Evolutionary conservation across 106 monocot species (phyloP).

Genomic region (Alisma plantagoaquatica): DNA sequence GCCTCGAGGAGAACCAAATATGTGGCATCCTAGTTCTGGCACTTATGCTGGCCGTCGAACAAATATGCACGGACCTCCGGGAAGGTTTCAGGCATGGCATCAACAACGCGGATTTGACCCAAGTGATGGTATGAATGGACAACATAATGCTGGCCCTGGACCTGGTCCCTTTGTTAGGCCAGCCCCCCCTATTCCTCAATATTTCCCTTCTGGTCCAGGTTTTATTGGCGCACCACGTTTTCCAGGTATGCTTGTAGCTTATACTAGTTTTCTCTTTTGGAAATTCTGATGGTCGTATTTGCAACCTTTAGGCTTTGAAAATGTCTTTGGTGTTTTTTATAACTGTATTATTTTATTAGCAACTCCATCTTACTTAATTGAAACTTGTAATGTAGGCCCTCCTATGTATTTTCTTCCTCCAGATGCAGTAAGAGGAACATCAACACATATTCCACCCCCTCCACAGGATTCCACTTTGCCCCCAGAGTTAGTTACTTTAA

Average conservation of each 20-base stretch:
- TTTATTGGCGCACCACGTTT: conserved; percentile 56
- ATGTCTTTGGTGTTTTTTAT: too few relatives aligned
- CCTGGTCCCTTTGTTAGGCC: conserved; percentile 38
- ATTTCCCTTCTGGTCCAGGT: conserved; percentile 41
- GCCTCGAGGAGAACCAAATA: conserved; percentile 42
- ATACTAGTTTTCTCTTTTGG: not conserved
- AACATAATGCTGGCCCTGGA: conserved; percentile 43
- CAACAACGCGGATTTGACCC: conserved; percentile 33
- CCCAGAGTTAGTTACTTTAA: conserved; percentile 32
- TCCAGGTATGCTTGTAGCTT: conserved; percentile 37
- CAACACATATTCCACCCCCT: conserved; percentile 34
- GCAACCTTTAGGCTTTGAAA: too few relatives aligned
- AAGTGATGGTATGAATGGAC: conserved; percentile 41
- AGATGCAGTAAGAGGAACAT: conserved; percentile 51
- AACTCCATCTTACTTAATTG: too few relatives aligned
- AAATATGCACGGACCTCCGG: conserved; percentile 26
- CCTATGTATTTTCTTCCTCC: conserved; percentile 43
- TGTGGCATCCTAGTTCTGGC: conserved; percentile 35
- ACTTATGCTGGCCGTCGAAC: conserved; percentile 30
- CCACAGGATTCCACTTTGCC: conserved; percentile 17
- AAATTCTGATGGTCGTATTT: too few relatives aligned
- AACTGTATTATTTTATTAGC: too few relatives aligned
- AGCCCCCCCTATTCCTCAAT: conserved; percentile 38
- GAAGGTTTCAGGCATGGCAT: conserved; percentile 32
- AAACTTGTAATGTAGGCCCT: conserved; percentile 50